These are phyloP conservation scores for Gastrolobium bilobum DNA, from an alignment of 306 rosid genomes.

Conservation along the genomic window DNA sequence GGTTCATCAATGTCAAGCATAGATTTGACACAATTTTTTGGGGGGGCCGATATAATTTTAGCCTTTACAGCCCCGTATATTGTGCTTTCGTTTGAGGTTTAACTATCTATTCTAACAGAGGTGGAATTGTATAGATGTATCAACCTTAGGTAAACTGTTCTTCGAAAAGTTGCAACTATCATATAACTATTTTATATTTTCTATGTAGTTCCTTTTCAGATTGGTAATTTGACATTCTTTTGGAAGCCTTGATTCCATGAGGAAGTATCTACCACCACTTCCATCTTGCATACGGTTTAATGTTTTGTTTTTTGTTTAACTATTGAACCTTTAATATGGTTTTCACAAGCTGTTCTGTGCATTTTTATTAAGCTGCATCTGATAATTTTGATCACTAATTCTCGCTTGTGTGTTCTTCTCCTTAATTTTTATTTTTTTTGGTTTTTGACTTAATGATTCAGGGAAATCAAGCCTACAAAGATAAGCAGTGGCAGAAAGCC, in stretches of 20 bases:
- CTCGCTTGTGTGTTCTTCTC: constrained; percentile 18
- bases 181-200: constrained; percentile 8
- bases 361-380: constrained; percentile 13
- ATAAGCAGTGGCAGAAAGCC: constrained; percentile 93
- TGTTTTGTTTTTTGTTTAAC: not conserved
- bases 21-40: constrained; percentile 5
- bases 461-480: constrained; percentile 98
- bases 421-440: constrained; percentile 4
- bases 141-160: not conserved
- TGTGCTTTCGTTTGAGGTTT: too few species aligned
- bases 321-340: not conserved
- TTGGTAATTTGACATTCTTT: not conserved
- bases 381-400: constrained; percentile 5
- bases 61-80: too few species aligned
- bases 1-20: constrained; percentile 10
- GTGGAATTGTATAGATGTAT: constrained; percentile 21
- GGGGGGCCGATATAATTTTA: too few species aligned
- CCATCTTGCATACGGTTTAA: not conserved
- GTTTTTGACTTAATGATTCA: constrained; percentile 43
- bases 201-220: not conserved
- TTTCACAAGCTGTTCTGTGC: constrained; percentile 1
- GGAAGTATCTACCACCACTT: not conserved
- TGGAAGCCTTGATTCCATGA: not conserved
- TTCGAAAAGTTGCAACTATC: constrained; percentile 3
- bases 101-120: constrained; percentile 26